Percentiles rank a stretch among this genome's conserved stretches.
Conservation (phyloP, 1,139 yeast species). For the Candida pseudocylindracea region DNA sequence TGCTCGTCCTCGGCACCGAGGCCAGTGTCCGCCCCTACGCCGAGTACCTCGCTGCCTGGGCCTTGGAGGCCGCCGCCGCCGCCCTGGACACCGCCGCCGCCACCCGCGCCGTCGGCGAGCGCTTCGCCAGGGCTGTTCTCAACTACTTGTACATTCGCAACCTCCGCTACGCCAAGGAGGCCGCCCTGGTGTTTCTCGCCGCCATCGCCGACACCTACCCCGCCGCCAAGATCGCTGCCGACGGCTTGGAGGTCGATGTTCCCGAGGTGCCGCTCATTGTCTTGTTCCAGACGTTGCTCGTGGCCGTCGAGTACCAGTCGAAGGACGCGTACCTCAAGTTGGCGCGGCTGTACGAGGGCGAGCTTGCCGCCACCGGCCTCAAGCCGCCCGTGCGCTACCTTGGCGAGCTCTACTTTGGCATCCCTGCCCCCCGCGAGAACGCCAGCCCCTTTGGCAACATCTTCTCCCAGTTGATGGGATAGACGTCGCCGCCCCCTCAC, state of each 20-base stretch:
- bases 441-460: conserved; percentile 43
- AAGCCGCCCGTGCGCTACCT: conserved; percentile 23
- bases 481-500: no score
- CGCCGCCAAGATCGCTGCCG: conserved; percentile 1
- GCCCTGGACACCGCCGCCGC: conserved; percentile 8
- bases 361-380: conserved; percentile 12
- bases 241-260: conserved; percentile 3
- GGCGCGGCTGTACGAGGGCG: conserved; percentile 17
- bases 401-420: conserved; percentile 17
- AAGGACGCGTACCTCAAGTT: conserved; percentile 30
- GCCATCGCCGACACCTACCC: conserved; percentile 4
- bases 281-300: conserved; percentile 40
- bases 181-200: conserved; percentile 16
- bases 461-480: conserved; percentile 68
- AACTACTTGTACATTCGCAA: conserved; percentile 49
- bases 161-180: conserved; percentile 28
- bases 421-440: conserved; percentile 6
- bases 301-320: conserved; percentile 31
- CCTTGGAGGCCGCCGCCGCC: conserved; percentile 19
- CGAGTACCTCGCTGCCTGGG: conserved; percentile 38
- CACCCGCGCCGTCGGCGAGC: no score
- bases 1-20: conserved; percentile 44
- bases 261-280: conserved; percentile 22
- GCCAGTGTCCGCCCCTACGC: conserved; percentile 33
- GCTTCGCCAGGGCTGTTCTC: conserved; percentile 35